Evolutionary conservation across 768 basidiomycete genomes (phyloP), one percentile per base, ranked within the genome.

Genomic region (Jaapia argillacea): DNA sequence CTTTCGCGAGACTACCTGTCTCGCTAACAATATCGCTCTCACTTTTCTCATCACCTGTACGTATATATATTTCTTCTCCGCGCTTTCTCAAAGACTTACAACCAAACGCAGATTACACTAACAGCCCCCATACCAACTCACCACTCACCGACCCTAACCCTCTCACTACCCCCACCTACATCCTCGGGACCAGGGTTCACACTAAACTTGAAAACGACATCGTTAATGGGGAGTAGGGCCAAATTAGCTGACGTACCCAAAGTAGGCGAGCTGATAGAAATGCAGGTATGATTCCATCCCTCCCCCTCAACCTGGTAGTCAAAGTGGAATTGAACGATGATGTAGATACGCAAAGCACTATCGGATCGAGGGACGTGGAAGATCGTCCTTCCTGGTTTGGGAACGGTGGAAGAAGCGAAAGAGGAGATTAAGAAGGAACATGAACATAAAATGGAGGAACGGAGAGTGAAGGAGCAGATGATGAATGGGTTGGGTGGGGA

Each of bases 181-280:
- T 16, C 28, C 16, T 33, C 28, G 28, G 28, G 28, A 33, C 85
- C 90, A 2, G 81, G 88, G 54, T 96, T 99, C 55, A 78, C 78
- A 13, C 78, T 99, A 16, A 79, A 85, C 52, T 70, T 99, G 35
- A 78, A 82, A 40, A 92, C 89, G 7, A 89, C 81, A 5, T 97
- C 92, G 22, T 73, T 97, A 3, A 81, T 98, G 69, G 96, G 96
- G 16, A 92, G 88, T 51, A 80, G 94, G 36, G 93, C 96, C n/a
- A 96, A 97, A 63, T 72, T 99, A 1, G 91, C 90, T 47, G 92
- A 99, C 55, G 87, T 99, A 1, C 94, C 96, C 21, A 99, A 99
- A 61, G 69, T 98, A 13, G 93, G 98, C 52, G 93, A 99, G 58
- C 71, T 99, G 41, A 89, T 99, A 41, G 75, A 87, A 49, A 76